Evolutionary conservation across 2,329 filamentous ascomycete species (phyloP).

Genomic region (Aspergillus awamori): DNA sequence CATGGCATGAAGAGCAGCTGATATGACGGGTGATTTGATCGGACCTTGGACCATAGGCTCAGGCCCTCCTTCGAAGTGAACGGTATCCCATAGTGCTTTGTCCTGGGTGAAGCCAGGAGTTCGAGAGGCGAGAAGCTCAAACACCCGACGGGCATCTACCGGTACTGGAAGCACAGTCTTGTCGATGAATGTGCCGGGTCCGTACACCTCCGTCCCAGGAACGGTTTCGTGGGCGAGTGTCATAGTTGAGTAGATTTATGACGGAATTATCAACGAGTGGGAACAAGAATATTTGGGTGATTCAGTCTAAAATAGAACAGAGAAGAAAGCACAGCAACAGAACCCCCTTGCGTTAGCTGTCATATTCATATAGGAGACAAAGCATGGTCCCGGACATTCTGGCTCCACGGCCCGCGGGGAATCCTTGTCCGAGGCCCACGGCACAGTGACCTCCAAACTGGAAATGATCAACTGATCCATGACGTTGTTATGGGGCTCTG

Average conservation of each 20-base stretch:
- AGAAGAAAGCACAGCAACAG: neutral
- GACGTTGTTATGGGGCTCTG: neutral
- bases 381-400: neutral
- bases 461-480: neutral
- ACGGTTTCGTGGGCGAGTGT: slow-evolving; percentile 18
- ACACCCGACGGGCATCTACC: slow-evolving; percentile 43
- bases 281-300: no score
- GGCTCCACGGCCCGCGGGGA: neutral
- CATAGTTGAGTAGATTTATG: neutral
- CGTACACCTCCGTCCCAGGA: slow-evolving; percentile 35
- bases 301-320: neutral
- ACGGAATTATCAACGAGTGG: neutral
- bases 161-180: slow-evolving; percentile 40
- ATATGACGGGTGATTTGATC: slow-evolving; percentile 48
- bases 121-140: slow-evolving; percentile 39
- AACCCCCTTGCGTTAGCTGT: neutral
- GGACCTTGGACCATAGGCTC: slow-evolving; percentile 48
- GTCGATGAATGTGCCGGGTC: slow-evolving; percentile 47
- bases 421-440: neutral
- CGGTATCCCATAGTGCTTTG: slow-evolving; percentile 29
- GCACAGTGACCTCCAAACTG: neutral
- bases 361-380: neutral
- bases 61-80: slow-evolving; percentile 45
- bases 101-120: slow-evolving; percentile 48
- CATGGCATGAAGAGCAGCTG: slow-evolving; percentile 50